phyloP scores from a whole-genome alignment of 2,329 filamentous ascomycete genomes.

The Trichoderma semiorbis region DNA sequence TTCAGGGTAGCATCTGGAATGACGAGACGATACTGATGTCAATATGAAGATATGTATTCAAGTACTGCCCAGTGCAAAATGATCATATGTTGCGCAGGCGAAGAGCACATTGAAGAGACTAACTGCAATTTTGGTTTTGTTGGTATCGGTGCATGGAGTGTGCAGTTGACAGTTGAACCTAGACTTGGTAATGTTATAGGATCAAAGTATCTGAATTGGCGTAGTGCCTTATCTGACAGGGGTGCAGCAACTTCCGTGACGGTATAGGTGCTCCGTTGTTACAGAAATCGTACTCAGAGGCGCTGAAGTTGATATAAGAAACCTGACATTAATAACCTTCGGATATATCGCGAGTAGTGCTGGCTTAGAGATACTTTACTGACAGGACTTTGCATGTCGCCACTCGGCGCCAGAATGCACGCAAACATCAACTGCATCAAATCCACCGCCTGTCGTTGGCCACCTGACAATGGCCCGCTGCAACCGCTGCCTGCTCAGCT shows the following conservation, averaged over 20 bases:
- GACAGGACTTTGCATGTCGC: not conserved
- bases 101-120: not conserved
- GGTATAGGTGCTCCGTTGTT: not conserved
- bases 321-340: not conserved
- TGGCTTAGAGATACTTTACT: not conserved
- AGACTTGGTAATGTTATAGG: too few species aligned
- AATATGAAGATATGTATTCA: not conserved
- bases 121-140: not conserved
- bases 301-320: not conserved
- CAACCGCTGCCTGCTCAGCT: slow-evolving; percentile 5
- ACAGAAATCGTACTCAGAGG: not conserved
- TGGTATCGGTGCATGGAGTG: not conserved
- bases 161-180: not conserved
- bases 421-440: not conserved
- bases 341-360: not conserved
- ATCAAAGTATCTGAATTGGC: not conserved
- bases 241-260: not conserved
- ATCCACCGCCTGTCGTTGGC: not conserved
- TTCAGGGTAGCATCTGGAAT: not conserved
- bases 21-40: not conserved
- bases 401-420: not conserved
- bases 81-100: not conserved
- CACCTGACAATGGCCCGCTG: slow-evolving; percentile 16
- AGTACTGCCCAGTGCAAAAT: not conserved
- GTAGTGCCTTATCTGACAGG: not conserved